Evolutionary conservation across 2,329 filamentous ascomycete genomes (phyloP), one percentile per base, ranked within the genome.

Genomic region (Helicocarpus griseus): DNA sequence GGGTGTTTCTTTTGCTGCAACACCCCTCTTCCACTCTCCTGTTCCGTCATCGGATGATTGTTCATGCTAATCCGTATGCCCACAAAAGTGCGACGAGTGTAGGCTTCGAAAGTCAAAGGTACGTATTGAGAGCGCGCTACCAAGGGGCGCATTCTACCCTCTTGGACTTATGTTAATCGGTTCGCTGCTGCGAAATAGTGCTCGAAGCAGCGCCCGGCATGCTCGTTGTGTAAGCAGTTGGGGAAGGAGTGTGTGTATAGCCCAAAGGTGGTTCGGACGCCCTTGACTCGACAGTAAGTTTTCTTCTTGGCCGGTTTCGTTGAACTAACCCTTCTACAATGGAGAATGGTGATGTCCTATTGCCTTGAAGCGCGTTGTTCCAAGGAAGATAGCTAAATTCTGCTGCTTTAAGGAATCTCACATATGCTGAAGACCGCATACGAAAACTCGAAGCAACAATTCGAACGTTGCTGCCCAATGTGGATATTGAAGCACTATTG

Each of bases 191-290:
- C 6, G 6, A 22, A 13, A 41, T 41, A 38, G 31, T 48, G 36
- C 31, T 48, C 35, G 35, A 29, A 38, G 28, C 11, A 40, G 21
- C 35, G 47, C 19, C 69, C 69, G 31, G 57, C 58, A 45, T 72
- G 69, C 53, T 54, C 63, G 31, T 64, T 68, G 59, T 72, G 69
- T 55, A 61, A 60, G 52, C 69, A 71, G 51, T 55, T 71, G 48
- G 63, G 64, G 50, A 69, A 68, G 53, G 61, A 68, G 53, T 72
- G 69, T 60, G 63, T 64, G 26, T 72, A 72, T 56, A 71, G 69
- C 21, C 43, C 43, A 2, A 71, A 69, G 56, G 57, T 69, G n/a
- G 63, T 63, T 39, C 61, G 69, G 45, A 72, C 69, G 48, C 69
- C 69, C 39, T 58, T 72, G 48, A 72, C 69, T 29, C 60, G 69